Conservation (phyloP, 2,329 filamentous ascomycete species). For the Talaromyces sp. region DNA sequence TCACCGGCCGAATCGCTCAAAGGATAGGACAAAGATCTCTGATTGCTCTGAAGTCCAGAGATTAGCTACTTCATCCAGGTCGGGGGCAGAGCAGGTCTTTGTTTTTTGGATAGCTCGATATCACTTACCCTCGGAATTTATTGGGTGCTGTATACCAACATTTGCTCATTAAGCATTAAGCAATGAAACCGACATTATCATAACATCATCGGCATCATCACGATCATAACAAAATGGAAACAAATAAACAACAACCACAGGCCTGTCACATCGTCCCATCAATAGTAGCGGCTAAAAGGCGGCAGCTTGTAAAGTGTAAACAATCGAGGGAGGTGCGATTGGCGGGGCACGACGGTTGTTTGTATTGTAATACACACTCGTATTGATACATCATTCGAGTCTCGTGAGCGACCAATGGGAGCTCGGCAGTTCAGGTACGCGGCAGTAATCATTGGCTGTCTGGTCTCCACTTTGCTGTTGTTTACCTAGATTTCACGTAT, state of each 20-base stretch:
- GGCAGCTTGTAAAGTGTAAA: conserved; percentile 10
- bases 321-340: conserved; percentile 14
- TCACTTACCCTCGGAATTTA: conserved; percentile 1
- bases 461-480: neutral
- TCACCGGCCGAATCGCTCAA: neutral
- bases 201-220: neutral
- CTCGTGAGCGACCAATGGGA: neutral
- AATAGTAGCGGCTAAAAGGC: neutral
- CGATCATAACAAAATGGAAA: neutral
- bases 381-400: neutral
- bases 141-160: neutral
- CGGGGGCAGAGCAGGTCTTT: too few relatives aligned
- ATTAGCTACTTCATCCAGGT: neutral
- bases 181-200: conserved; percentile 3
- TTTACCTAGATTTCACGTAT: neutral
- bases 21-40: neutral
- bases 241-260: neutral
- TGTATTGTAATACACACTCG: neutral
- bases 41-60: neutral
- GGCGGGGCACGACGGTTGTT: conserved; percentile 8
- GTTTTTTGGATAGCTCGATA: neutral
- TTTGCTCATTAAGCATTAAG: neutral
- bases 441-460: neutral
- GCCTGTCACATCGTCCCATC: neutral
- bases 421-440: conserved; percentile 1